Evolutionary conservation across 345 rosid genomes (phyloP), one percentile per base, ranked within the genome.

Genomic region (Bruguiera gymnorhiza): DNA sequence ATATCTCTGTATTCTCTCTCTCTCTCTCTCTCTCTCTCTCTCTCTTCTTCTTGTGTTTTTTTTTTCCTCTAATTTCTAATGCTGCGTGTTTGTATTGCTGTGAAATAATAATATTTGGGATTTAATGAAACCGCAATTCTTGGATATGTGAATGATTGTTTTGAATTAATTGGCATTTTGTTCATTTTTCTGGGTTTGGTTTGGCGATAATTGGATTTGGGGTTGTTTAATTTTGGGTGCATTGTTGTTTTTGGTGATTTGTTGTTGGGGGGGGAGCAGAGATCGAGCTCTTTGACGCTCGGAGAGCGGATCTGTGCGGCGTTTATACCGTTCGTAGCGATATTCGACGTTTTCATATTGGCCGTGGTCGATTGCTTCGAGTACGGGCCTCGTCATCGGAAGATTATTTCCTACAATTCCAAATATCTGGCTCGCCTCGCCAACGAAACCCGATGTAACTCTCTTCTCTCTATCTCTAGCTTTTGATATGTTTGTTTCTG

Each of bases 281-380:
- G 78, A 68, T 88, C 82, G 67, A 85, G 87, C 60, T 86, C 86
- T 58, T 67, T 84, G 34, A 82, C 88, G 0, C 7, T 89, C 3
- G 90, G 92, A 6, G 97, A 93, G 75, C 69, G 81, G 79, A 76
- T 93, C 76, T 90, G 97, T 62, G 73, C 84, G 21, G 88, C 78
- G 34, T 81, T 87, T 72, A 65, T 86, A 29, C 98, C 97, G 26
- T 59, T 89, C 21, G 46, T 83, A 1, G 89, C 85, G 20, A 29
- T 88, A 29, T 19, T 87, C 18, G 93, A 93, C 67, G 59, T 85
- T 32, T 24, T 89, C 26, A 36, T 85, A 13, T 63, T 68, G 23
- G 52, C 84, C 2, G 65, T 86, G n/a, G 70, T 73, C 6, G 75
- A 71, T 55, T 90, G 96, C 77, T 87, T 87, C 73, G 86, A 73